These are phyloP conservation scores for Penicillium hesseltinei DNA, from an alignment of 2,329 filamentous ascomycete species.

Conservation along the genomic window DNA sequence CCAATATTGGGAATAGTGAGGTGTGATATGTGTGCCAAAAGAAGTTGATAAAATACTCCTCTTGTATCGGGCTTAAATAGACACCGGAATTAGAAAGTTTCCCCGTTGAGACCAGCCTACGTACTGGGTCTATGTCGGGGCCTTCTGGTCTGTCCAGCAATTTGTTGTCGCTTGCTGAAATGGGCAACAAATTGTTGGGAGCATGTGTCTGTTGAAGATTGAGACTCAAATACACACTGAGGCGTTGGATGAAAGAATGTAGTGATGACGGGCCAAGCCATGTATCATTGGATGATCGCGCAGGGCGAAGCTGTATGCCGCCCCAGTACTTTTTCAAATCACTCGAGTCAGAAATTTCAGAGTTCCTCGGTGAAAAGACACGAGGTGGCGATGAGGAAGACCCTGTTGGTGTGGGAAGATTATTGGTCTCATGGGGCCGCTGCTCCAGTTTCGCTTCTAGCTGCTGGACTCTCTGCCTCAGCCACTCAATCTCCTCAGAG, in stretches of 20 bases:
- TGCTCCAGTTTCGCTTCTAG: slow-evolving; percentile 7
- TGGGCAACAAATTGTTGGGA: background rate
- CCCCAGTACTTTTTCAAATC: background rate
- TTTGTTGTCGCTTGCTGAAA: slow-evolving; percentile 3
- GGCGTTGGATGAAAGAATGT: slow-evolving; percentile 3
- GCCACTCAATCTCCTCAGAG: slow-evolving; percentile 7
- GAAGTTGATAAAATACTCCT: slow-evolving; percentile 21
- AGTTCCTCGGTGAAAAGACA: background rate
- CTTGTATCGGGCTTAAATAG: slow-evolving; percentile 24
- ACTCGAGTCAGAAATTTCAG: background rate
- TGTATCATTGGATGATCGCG: slow-evolving; percentile 1
- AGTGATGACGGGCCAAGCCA: slow-evolving; percentile 5
- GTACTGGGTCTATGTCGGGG: background rate
- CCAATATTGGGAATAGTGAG: slow-evolving; percentile 22
- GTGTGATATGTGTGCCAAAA: slow-evolving; percentile 24
- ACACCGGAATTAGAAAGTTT: background rate
- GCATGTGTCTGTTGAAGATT: background rate
- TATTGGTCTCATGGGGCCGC: background rate
- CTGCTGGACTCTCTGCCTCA: slow-evolving; percentile 4
- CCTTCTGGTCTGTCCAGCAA: slow-evolving; percentile 2
- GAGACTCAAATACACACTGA: background rate
- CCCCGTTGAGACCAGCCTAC: background rate
- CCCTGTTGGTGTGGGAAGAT: background rate
- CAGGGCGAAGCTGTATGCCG: slow-evolving; percentile 6
- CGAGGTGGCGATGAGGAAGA: background rate